Base-by-base conservation (phyloP, 1,284 basidiomycete genomes). In the Cutaneotrichosporon curvatum region DNA sequence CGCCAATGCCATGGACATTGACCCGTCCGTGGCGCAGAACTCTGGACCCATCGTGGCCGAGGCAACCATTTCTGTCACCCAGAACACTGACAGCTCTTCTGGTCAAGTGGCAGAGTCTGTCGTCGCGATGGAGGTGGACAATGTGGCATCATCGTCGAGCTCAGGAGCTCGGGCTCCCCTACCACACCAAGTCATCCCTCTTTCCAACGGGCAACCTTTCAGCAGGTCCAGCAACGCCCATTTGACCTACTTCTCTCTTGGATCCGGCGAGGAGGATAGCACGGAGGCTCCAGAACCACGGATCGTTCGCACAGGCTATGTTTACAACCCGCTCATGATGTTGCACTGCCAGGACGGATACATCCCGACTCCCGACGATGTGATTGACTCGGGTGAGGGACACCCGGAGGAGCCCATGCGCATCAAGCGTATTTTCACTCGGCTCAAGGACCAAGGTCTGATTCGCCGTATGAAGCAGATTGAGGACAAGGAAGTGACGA, bases 341-440 rank as follows among this genome's bases (percentile, higher is more conserved):
- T 72, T 83, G 21, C 94, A 97, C 68, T 67, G 68, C 14, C 67
- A 71, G 31, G 61, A 72, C 20, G 62, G 62, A 4, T 72, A 68
- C 48, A 50, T 53, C 1, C 64, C 66, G 1, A 80, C 78, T 50
- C 60, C 55, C 21, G 74, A 77, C 9, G 70, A 75, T 30, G 66
- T 70, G 7, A 55, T 63, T 16, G 65, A 66, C 18, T 59, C 63
- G 7, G 61, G 62, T 16, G 62, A 65, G 19, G 62, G 61, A 11
- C 92, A 97, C 67, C 89, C 91, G 4, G 94, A 98, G 68, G 79
- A 83, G 51, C 94, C 94, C 0, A 80, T 81, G 57, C 82, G 94
- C 21, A 95, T 97, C 57, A 76, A 78, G n/a, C 74, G 77, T 40
- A 91, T 96, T 58, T 87, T 81, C 70, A 70, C 79, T 21, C 75